Evolutionary conservation across 306 rosid species (phyloP), one percentile per base, ranked within the genome.

Genomic region (Quercus rubra): DNA sequence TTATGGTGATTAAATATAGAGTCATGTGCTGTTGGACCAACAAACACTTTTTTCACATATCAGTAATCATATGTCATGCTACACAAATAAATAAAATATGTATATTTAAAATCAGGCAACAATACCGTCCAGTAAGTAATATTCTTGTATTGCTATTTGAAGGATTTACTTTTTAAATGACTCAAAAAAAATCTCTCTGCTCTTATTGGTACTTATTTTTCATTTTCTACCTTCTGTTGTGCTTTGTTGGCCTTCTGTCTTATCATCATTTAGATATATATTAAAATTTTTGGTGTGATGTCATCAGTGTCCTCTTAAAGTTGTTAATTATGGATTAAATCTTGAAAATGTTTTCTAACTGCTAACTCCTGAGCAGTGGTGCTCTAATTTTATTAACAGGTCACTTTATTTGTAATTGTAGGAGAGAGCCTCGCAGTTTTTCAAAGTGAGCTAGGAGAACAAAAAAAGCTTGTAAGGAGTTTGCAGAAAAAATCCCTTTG

Each of bases 401-500:
- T 81, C 31, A 11, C 23, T 67, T 57, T 82, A 68, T 83, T 79
- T 87, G 27, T 55, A 79, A 81, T 85, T 87, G 89, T 80, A 93
- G 99, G 96, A 77, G 99, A 96, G 85, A 83, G 92, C 75, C 82
- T 96, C 73, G 78, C 87, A 63, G 79, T 87, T 57, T 90, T 93
- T 74, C 92, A 88, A 67, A 89, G 96, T 69, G 99, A 96, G 87
- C 82, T 93, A 55, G 92, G 86, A 81, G 89, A 93, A 75, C 96
- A 96, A 82, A 90, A 87, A 85, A 96, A 87, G 91, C 87, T 90
- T 33, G 98, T 91, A 79, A 89, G 83, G 86, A 87, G 86, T 88
- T 85, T 93, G 92, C 88, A 92, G 88, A 93, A 81, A 90, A 96
- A 90, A 84, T 91, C 97, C 83, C 97, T 96, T 33, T 96, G 99